A percentile compares a stretch with the other conserved stretches of the same genome.
Evolutionary conservation across 164 flowering plant genomes (phyloP).

Genomic region (Paratinospora sagittata): DNA sequence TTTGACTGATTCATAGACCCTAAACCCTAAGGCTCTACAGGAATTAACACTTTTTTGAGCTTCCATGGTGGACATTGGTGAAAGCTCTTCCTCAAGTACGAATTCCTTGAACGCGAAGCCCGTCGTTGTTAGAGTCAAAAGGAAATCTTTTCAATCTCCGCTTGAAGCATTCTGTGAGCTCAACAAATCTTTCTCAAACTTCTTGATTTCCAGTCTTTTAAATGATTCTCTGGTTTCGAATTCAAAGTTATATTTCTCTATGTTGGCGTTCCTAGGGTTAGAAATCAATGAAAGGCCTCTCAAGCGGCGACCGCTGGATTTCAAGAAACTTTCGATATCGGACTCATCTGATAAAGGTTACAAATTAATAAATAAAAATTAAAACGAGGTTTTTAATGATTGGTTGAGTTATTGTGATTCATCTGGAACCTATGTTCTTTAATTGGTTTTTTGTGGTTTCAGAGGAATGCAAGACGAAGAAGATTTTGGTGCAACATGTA

Average conservation of each 20-base stretch:
- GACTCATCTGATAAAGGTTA: conserved; percentile 41
- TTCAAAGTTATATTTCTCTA: neutral
- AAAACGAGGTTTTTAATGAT: neutral
- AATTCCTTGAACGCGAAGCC: conserved; percentile 28
- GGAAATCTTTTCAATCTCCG: conserved; percentile 47
- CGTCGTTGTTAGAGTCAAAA: conserved; percentile 72
- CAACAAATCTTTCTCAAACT: neutral
- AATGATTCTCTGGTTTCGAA: neutral
- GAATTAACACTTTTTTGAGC: neutral
- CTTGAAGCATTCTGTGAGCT: conserved; percentile 68
- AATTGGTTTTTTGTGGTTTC: conserved; percentile 5
- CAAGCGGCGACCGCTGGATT: conserved; percentile 59
- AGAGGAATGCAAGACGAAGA: conserved; percentile 46
- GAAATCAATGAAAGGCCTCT: conserved; percentile 83
- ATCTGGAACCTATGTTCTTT: neutral
- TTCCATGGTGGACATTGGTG: conserved; percentile 28
- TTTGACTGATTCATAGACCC: neutral
- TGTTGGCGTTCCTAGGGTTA: conserved; percentile 44
- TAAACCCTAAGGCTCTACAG: neutral
- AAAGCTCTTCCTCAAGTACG: conserved; percentile 20
- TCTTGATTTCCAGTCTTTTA: neutral
- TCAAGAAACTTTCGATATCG: conserved; percentile 55
- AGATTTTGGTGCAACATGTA: conserved; percentile 64
- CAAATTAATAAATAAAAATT: neutral
- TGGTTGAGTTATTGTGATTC: neutral